phyloP scores from a whole-genome alignment of 2,329 filamentous ascomycete genomes.

The Colletotrichum nymphaeae region DNA sequence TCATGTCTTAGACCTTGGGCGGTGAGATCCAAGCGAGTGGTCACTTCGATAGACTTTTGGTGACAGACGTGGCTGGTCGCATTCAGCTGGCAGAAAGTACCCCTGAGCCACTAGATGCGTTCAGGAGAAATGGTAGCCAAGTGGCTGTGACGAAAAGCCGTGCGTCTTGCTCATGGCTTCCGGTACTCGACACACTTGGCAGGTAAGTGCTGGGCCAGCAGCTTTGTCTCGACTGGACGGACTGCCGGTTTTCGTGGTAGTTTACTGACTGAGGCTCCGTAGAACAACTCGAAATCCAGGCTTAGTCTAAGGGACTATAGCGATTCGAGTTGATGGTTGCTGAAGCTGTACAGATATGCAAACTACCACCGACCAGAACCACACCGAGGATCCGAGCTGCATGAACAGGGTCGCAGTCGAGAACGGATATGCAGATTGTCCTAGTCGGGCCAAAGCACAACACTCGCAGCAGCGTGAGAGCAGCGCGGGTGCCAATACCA shows the following conservation, averaged over 20 bases:
- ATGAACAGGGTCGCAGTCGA: conserved; percentile 19
- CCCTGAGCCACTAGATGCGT: conserved; percentile 14
- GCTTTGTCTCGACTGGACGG: neutral
- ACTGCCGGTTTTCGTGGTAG: neutral
- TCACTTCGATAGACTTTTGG: neutral
- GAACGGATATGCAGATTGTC: conserved; percentile 10
- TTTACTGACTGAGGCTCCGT: neutral
- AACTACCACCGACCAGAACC: neutral
- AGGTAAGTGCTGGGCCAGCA: neutral
- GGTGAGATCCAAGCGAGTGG: conserved; percentile 24
- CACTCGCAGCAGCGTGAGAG: neutral
- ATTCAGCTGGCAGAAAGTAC: conserved; percentile 12
- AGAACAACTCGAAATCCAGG: neutral
- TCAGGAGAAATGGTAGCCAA: neutral
- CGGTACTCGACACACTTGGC: neutral
- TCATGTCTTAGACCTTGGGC: conserved; percentile 16
- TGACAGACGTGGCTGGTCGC: conserved; percentile 6
- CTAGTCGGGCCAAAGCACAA: conserved; percentile 1
- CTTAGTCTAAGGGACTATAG: neutral
- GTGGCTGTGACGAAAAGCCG: neutral
- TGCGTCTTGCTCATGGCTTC: neutral
- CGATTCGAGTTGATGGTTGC: too few species aligned
- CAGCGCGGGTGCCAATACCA: neutral
- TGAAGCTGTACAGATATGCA: neutral
- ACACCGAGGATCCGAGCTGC: neutral